A percentile compares a stretch with the other conserved stretches of the same genome.
These are phyloP conservation scores for Chalaropsis thielavioides DNA, from an alignment of 2,329 filamentous ascomycete species.

Conservation along the genomic window DNA sequence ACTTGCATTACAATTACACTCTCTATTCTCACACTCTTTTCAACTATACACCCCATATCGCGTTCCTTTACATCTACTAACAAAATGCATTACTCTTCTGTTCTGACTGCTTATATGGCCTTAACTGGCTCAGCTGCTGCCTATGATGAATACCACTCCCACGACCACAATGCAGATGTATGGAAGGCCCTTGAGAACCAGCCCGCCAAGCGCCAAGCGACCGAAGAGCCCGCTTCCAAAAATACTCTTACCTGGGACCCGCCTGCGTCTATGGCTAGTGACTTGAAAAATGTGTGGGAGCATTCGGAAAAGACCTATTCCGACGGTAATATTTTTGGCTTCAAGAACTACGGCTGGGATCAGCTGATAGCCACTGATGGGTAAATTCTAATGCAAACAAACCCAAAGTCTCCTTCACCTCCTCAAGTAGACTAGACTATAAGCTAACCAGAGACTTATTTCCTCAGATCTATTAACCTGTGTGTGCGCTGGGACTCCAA, in stretches of 20 bases:
- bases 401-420: too few species aligned
- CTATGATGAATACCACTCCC: background rate
- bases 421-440: background rate
- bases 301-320: conserved; percentile 23
- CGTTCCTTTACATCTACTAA: background rate
- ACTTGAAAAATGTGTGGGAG: conserved; percentile 25
- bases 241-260: conserved; percentile 23
- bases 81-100: conserved; percentile 6
- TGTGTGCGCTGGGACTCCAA: conserved; percentile 33
- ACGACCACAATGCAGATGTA: background rate
- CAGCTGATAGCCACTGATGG: conserved; percentile 24
- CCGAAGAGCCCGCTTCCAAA: conserved; percentile 17
- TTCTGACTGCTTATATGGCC: background rate
- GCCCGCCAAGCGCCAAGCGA: background rate
- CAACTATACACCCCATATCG: background rate
- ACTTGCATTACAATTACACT: background rate
- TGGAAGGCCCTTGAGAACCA: background rate
- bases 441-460: background rate
- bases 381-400: conserved; percentile 16
- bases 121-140: background rate
- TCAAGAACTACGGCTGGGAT: conserved; percentile 27
- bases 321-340: conserved; percentile 19
- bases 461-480: conserved; percentile 23
- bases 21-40: background rate
- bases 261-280: conserved; percentile 20